Conservation (phyloP, 352 stramenopile genomes). For the Pythium oligandrum region DNA sequence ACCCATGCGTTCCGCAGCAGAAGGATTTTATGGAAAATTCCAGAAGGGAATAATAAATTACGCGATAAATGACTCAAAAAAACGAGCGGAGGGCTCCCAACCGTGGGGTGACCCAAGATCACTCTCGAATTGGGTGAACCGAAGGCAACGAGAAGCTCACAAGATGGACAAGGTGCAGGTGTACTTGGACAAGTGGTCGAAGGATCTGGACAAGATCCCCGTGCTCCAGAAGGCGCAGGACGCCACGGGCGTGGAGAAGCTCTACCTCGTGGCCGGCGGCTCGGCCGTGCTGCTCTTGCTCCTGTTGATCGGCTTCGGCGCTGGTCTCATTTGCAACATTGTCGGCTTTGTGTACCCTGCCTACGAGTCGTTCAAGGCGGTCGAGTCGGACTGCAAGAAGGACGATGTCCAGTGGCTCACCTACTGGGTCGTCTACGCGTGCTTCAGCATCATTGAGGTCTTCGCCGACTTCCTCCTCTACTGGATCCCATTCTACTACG, state of each 20-base stretch:
- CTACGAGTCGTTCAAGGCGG: constrained; percentile 83
- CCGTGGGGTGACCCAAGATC: background rate
- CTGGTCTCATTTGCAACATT: constrained; percentile 79
- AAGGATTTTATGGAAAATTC: no score
- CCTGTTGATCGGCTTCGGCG: constrained; percentile 81
- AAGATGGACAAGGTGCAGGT: constrained; percentile 82
- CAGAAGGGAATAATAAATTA: no score
- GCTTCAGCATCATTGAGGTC: constrained; percentile 96
- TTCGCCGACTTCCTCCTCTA: constrained; percentile 96
- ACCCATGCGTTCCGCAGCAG: no score
- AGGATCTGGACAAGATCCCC: constrained; percentile 79
- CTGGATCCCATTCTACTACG: constrained; percentile 98
- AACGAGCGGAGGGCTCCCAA: background rate
- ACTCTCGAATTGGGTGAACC: constrained; percentile 25
- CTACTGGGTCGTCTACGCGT: constrained; percentile 98
- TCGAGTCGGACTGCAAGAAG: constrained; percentile 73
- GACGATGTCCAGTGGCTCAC: constrained; percentile 91
- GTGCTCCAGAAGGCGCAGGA: constrained; percentile 77
- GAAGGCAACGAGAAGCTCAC: constrained; percentile 5
- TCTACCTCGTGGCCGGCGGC: constrained; percentile 75
- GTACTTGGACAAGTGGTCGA: constrained; percentile 83
- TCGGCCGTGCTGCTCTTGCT: constrained; percentile 67
- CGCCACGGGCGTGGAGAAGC: constrained; percentile 82
- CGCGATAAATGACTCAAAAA: background rate
- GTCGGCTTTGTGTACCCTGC: constrained; percentile 82